Evolutionary conservation across 2,329 filamentous ascomycete genomes (phyloP).

Genomic region (Colletotrichum chrysophilum): DNA sequence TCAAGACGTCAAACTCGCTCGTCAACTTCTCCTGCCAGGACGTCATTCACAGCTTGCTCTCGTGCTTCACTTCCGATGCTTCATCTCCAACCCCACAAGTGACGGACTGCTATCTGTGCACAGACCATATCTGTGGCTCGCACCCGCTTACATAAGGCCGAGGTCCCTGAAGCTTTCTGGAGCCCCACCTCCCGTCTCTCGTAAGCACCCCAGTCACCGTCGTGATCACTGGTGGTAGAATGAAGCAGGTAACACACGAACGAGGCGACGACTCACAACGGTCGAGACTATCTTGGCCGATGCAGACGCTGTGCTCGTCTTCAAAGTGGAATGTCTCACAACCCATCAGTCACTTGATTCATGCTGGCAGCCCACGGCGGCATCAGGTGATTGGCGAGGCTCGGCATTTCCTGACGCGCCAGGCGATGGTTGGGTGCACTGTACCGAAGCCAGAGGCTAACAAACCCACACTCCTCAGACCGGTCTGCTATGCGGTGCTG

Average conservation of each 20-base stretch:
- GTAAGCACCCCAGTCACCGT: not conserved
- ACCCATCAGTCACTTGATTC: slow-evolving; percentile 24
- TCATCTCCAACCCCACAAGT: not conserved
- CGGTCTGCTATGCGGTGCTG: not conserved
- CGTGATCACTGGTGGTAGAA: not conserved
- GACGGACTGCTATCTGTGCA: not conserved
- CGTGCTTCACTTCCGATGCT: not conserved
- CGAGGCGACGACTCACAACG: not conserved
- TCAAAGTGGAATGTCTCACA: slow-evolving; percentile 21
- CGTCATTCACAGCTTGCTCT: not conserved
- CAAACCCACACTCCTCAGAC: not conserved
- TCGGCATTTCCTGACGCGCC: slow-evolving; percentile 16
- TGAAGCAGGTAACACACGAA: not conserved
- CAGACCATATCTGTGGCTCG: not conserved
- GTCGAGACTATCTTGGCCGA: not conserved
- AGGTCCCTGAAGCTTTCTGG: not conserved
- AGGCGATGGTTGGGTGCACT: not conserved
- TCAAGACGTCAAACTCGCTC: not conserved
- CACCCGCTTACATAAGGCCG: not conserved
- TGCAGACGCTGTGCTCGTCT: not conserved
- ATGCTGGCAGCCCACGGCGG: slow-evolving; percentile 7
- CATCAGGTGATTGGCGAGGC: slow-evolving; percentile 24
- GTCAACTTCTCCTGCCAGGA: not conserved
- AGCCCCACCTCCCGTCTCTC: not conserved
- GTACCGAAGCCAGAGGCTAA: not conserved